A percentile compares a stretch with the other conserved stretches of the same genome.
Evolutionary conservation across 805 yeast species (phyloP).

Genomic region (Barnettozyma sucrosica): DNA sequence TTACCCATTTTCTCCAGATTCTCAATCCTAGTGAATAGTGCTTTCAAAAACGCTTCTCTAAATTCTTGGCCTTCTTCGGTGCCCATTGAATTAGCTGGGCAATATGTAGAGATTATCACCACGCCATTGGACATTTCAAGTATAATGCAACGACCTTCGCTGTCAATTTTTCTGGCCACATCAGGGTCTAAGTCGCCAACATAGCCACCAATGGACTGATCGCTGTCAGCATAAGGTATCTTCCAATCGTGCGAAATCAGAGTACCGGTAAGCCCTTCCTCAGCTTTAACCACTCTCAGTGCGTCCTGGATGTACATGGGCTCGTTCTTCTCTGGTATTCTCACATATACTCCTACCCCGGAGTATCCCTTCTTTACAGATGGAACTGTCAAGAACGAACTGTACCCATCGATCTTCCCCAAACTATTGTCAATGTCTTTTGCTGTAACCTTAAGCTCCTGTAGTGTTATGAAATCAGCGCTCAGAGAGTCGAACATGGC

Average conservation of each 20-base stretch:
- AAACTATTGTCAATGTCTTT: conserved; percentile 40
- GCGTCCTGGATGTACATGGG: conserved; percentile 29
- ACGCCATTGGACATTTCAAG: conserved; percentile 62
- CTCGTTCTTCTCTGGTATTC: conserved; percentile 44
- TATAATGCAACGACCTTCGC: conserved; percentile 80
- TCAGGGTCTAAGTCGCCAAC: conserved; percentile 33
- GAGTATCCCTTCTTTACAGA: conserved; percentile 71
- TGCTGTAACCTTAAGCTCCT: conserved; percentile 73
- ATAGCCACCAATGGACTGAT: conserved; percentile 64
- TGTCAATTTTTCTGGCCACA: conserved; percentile 48
- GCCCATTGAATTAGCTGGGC: conserved; percentile 84
- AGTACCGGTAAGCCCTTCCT: conserved; percentile 86
- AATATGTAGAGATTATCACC: conserved; percentile 65
- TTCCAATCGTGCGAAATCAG: conserved; percentile 24
- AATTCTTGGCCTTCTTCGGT: conserved; percentile 61
- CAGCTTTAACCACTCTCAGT: conserved; percentile 63
- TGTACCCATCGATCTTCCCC: conserved; percentile 50
- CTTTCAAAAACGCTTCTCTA: conserved; percentile 50
- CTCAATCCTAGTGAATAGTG: conserved; percentile 56
- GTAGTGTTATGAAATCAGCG: conserved; percentile 80
- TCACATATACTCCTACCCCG: conserved; percentile 83
- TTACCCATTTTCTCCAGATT: conserved; percentile 53
- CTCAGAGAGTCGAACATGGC: conserved; percentile 46
- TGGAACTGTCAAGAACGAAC: conserved; percentile 68
- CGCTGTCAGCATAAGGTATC: conserved; percentile 20